Percentiles rank a stretch among this genome's conserved stretches.
Conservation (phyloP, 2,329 filamentous ascomycete species). For the Myriosclerotinia scirpicola region DNA sequence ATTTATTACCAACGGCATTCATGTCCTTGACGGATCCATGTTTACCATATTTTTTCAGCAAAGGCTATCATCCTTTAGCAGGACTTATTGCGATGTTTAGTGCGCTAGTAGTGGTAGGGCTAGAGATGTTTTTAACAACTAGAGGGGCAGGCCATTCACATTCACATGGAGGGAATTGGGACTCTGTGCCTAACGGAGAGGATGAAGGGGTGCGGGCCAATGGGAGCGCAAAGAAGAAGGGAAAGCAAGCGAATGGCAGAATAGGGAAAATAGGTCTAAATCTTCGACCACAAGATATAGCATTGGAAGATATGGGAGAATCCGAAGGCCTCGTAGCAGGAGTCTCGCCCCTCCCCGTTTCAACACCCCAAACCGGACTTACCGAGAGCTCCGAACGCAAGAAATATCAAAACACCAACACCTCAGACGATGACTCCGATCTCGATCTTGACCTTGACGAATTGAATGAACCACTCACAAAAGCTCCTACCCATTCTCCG, state of each 20-base stretch:
- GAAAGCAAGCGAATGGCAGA: constrained; percentile 36
- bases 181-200: constrained; percentile 35
- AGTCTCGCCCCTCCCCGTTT: constrained; percentile 58
- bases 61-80: constrained; percentile 75
- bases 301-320: constrained; percentile 52
- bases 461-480: background rate
- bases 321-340: constrained; percentile 58
- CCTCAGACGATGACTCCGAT: constrained; percentile 44
- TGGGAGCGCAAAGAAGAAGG: constrained; percentile 27
- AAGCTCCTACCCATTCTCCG: constrained; percentile 20
- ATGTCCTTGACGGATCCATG: constrained; percentile 60
- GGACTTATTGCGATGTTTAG: constrained; percentile 80
- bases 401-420: constrained; percentile 39
- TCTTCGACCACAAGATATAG: constrained; percentile 51
- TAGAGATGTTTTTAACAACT: constrained; percentile 88
- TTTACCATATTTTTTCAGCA: constrained; percentile 75
- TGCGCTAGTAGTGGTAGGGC: constrained; percentile 76
- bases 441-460: constrained; percentile 60
- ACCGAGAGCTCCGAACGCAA: constrained; percentile 29
- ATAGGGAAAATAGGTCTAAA: constrained; percentile 36
- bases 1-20: constrained; percentile 64
- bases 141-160: constrained; percentile 62
- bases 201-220: constrained; percentile 46
- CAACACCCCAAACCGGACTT: constrained; percentile 45
- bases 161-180: constrained; percentile 47